phyloP scores from a whole-genome alignment of 805 yeast species.

The Metschnikowia vanudenii region DNA sequence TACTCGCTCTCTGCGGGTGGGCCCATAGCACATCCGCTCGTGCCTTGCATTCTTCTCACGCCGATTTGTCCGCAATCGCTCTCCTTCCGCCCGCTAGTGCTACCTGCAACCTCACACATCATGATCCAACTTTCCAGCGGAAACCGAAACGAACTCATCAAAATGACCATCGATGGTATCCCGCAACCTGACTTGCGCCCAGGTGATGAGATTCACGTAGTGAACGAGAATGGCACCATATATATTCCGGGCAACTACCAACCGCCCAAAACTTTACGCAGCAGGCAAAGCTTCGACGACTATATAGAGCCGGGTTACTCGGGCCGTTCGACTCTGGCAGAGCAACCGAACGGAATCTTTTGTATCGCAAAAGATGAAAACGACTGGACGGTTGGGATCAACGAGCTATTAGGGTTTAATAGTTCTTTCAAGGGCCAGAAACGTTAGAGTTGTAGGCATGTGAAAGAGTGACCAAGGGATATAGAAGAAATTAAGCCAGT shows the following conservation, averaged over 20 bases:
- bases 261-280: conserved; percentile 30
- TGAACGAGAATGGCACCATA: conserved; percentile 63
- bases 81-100: conserved; percentile 82
- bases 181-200: conserved; percentile 64
- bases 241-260: conserved; percentile 49
- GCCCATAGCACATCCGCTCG: conserved; percentile 85
- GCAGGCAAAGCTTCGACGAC: conserved; percentile 20
- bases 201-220: conserved; percentile 79
- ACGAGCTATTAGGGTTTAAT: conserved; percentile 85
- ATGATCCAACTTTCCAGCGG: conserved; percentile 58
- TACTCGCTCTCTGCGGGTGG: conserved; percentile 90
- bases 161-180: conserved; percentile 81
- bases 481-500: too few relatives aligned
- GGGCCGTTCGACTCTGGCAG: conserved; percentile 6
- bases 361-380: conserved; percentile 80
- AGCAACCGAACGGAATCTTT: conserved; percentile 61
- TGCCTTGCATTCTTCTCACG: conserved; percentile 75
- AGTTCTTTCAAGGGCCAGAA: conserved; percentile 60
- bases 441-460: too few relatives aligned
- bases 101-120: conserved; percentile 78
- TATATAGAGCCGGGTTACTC: conserved; percentile 22
- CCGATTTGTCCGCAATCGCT: conserved; percentile 92
- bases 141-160: conserved; percentile 39
- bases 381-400: conserved; percentile 91
- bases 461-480: too few relatives aligned